These are phyloP conservation scores for Arthrobotrys iridis DNA, from an alignment of 2,329 filamentous ascomycete species.

Conservation along the genomic window DNA sequence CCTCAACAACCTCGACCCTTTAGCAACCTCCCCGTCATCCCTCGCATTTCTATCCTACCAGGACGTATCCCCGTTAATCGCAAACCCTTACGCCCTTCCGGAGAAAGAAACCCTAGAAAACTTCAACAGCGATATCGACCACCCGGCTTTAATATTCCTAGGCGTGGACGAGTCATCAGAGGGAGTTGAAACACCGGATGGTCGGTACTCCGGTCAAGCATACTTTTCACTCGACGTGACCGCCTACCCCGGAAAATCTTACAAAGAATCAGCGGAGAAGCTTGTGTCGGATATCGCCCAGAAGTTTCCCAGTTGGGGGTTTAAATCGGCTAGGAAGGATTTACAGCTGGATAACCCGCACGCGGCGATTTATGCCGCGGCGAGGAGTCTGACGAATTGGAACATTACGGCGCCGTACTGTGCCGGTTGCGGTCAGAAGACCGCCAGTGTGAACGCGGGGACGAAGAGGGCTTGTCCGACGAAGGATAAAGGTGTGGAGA, in stretches of 20 bases:
- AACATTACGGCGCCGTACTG: constrained; percentile 89
- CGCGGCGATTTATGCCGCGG: constrained; percentile 92
- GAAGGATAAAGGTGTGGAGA: constrained; percentile 70
- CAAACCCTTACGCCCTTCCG: constrained; percentile 73
- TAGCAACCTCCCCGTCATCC: constrained; percentile 70
- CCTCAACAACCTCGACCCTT: constrained; percentile 79
- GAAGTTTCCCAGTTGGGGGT: constrained; percentile 59
- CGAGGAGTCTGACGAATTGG: constrained; percentile 90
- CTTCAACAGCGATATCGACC: constrained; percentile 71
- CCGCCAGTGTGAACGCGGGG: constrained; percentile 79
- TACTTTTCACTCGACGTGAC: constrained; percentile 93
- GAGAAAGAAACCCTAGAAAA: constrained; percentile 78
- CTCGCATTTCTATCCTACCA: constrained; percentile 75
- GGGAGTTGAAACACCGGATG: constrained; percentile 28
- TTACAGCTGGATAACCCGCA: constrained; percentile 65
- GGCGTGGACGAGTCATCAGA: constrained; percentile 75
- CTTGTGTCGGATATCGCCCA: constrained; percentile 70
- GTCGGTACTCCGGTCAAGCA: constrained; percentile 75
- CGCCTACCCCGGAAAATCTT: constrained; percentile 70
- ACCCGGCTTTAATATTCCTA: constrained; percentile 81
- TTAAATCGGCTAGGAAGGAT: constrained; percentile 74
- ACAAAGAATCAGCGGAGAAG: constrained; percentile 68
- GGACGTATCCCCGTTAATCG: constrained; percentile 77
- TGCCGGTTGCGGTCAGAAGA: constrained; percentile 84
- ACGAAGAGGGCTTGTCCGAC: constrained; percentile 83